Evolutionary conservation across 805 yeast species (phyloP).

Genomic region (Suhomyces xylopsoci): DNA sequence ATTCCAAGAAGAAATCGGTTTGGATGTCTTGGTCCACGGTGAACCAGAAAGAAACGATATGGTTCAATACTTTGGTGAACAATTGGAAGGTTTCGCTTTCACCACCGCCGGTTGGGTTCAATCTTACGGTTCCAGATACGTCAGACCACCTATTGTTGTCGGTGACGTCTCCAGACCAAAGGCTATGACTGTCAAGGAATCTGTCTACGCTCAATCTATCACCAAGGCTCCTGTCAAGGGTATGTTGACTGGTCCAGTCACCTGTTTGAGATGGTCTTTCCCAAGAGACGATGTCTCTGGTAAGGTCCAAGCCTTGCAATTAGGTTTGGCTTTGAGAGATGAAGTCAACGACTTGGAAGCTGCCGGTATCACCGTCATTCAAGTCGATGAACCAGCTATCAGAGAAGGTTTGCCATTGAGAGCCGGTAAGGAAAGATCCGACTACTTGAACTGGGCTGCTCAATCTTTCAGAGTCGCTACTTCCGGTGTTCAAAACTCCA

Average conservation of each 20-base stretch:
- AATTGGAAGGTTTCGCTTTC: conserved; percentile 96
- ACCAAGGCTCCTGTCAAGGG: conserved; percentile 97
- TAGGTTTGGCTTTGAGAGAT: conserved; percentile 96
- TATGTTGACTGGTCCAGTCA: conserved; percentile 99
- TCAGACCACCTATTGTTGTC: conserved; percentile 98
- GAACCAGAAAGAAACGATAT: conserved; percentile 99
- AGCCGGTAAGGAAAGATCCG: conserved; percentile 94
- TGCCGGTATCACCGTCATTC: conserved; percentile 97
- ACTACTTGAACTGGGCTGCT: conserved; percentile 98
- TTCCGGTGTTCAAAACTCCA: conserved; percentile 90
- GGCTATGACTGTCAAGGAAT: conserved; percentile 98
- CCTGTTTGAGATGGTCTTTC: conserved; percentile 99
- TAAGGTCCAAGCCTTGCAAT: conserved; percentile 92
- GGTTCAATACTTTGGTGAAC: conserved; percentile 99
- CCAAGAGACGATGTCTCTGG: conserved; percentile 98
- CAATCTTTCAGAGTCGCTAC: conserved; percentile 99
- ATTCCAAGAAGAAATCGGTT: conserved; percentile 99
- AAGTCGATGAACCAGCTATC: conserved; percentile 99
- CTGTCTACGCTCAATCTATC: conserved; percentile 97
- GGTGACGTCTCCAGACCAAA: conserved; percentile 99
- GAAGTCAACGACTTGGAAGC: conserved; percentile 98
- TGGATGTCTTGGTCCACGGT: conserved; percentile 98
- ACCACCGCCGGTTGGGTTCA: conserved; percentile 99
- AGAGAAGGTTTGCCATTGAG: conserved; percentile 99
- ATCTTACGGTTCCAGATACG: conserved; percentile 99